Base-by-base conservation (phyloP, 176 grass and related monocot genomes). In the Eleusine coracana region DNA sequence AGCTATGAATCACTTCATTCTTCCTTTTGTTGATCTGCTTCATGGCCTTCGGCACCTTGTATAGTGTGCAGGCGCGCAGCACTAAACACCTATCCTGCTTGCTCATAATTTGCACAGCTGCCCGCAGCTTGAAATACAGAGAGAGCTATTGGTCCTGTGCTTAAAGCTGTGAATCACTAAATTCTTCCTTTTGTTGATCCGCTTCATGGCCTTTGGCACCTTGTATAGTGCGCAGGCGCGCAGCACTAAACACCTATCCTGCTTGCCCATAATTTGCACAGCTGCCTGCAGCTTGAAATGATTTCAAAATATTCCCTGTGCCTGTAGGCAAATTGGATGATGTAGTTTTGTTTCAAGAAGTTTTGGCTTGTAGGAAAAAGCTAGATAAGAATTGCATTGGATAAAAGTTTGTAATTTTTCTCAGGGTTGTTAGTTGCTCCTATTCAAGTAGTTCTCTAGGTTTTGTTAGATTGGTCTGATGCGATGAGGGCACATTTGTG, bases 311-410 rank as follows among this genome's bases (percentile, higher is more conserved):
- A 54, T 34, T 50, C 15, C 59, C 59, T 65, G 20, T 46, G 42
- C 20, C 25, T 66, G 16, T 51, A 23, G 17, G 58, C 58, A 55
- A 70, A 50, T 58, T 70, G 58, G 68, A 66, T 48, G 40, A 41
- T 51, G 9, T 71, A 70, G 3, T 27, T 28, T 46, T 70, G 52
- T 68, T 74, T 80, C 58, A 66, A 27, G 34, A 69, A 39, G 9
- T 76, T 76, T 50, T 39, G 3, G 36, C 18, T 76, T 69, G 11
- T 76, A 37, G 63, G 31, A 28, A 81, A 76, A 82, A 4, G 61
- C 51, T 76, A 59, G 71, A 76, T 76, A 49, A 11, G 21, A 51
- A 67, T 81, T 68, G 9, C n/a, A 60, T 68, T 48, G 41, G 16
- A n/a, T 46, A 68, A 69, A 42, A 51, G 20, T 1, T 13, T 48